Base-by-base conservation (phyloP, 2,329 filamentous ascomycete genomes). In the Didymella pinodella region DNA sequence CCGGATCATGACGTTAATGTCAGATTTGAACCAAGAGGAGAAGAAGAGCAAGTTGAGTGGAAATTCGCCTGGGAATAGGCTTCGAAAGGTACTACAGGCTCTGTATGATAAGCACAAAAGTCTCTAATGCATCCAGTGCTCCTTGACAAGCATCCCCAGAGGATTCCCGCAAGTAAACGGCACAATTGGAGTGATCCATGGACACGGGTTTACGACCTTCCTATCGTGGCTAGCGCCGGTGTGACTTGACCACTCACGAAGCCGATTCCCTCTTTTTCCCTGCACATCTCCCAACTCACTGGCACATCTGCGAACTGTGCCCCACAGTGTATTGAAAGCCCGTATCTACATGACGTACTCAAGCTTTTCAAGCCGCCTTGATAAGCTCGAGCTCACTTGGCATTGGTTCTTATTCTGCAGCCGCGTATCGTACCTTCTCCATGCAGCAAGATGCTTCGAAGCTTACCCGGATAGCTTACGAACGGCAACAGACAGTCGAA, bases 1-100 rank as follows among this genome's bases (percentile, higher is more conserved):
- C 70, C 69, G 1, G 72, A 74, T 46, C 34, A 54, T 12, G 70
- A 74, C 53, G 25, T 74, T 11, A 22, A 58, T 10, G 67, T 74
- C 2, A 40, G 14, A 4, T 48, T 73, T 26, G 36, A 16, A 12
- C 57, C 47, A 16, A 63, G 62, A 22, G 4, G 61, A 18, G 8
- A 14, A 2, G 44, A 46, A 6, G 31, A 62, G 18, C 32, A 44
- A 3, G 48, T 54, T 0, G 51, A 65, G 22, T 68, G 65, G 65
- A 69, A 66, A 46, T 71, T 74, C 18, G 47, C 66, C 1, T 71
- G 69, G 66, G 61, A 53, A 31, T 34, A 20, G 48, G 40, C 32
- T 10, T 48, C 26, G 29, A 40, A 40, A 18, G 22, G 38, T 38
- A 22, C 36, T 29, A 8, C n/a, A 22, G 8, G 16, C 18, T 28